Evolutionary conservation across 83 land plant genomes (phyloP), one percentile per base, ranked within the genome.

Genomic region (Isoetes engelmannii): DNA sequence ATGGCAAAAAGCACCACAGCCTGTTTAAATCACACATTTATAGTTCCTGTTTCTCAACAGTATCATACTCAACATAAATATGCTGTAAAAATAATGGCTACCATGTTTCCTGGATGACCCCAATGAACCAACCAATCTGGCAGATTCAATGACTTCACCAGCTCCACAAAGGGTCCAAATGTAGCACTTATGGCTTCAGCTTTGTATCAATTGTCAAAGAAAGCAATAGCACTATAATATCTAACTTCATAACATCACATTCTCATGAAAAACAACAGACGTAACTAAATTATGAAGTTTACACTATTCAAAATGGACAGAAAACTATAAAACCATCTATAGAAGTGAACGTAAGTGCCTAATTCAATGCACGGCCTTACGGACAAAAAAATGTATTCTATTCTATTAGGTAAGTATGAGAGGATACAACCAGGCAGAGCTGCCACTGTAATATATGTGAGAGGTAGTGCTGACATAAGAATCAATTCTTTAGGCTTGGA

Each of bases 61-160:
- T n/a, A n/a, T n/a, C n/a, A n/a, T n/a, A n/a, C n/a, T n/a, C n/a
- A n/a, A n/a, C n/a, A n/a, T n/a, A n/a, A n/a, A n/a, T n/a, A n/a
- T n/a, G n/a, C n/a, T n/a, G n/a, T n/a, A n/a, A n/a, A n/a, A n/a
- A n/a, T 4, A 62, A 4, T 20, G 5, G 57, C 13, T 77, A 86
- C 92, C 92, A 89, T 89, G 77, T 86, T 87, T 3, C 89, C 95
- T 1, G 95, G 95, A 72, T 89, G 95, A 47, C 95, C 95, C 95
- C 95, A 89, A 28, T 89, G 95, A 19, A 87, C 92, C 48, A 89
- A 85, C 95, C 92, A 89, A 19, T 81, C 88, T 51, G 95, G 95
- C 44, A 87, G 84, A 65, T 72, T 74, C 81, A 47, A 81, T 49
- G 89, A 65, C 77, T 80, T 87, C 19, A 89, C 84, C 21, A 89